These are phyloP conservation scores for Podaxis sp. DNA, from an alignment of 768 basidiomycete species.

Conservation along the genomic window DNA sequence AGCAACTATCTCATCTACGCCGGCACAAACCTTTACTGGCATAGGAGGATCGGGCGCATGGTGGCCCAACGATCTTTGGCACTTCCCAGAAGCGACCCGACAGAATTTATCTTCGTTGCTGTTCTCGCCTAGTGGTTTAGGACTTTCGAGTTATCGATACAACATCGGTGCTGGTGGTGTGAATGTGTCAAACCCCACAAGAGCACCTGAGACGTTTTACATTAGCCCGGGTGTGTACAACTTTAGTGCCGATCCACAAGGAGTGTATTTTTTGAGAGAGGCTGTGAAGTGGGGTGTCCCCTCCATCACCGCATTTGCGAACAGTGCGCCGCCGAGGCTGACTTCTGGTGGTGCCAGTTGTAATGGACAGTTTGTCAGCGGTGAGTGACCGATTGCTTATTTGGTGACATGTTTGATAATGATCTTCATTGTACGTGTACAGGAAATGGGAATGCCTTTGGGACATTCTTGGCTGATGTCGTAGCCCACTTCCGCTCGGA, in stretches of 20 bases:
- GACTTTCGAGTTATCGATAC: conserved; percentile 42
- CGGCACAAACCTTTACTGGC: conserved; percentile 36
- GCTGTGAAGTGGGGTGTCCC: conserved; percentile 36
- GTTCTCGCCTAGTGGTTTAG: conserved; percentile 37
- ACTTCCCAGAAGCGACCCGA: conserved; percentile 38
- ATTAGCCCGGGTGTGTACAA: conserved; percentile 39
- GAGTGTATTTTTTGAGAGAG: conserved; percentile 40
- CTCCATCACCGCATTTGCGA: conserved; percentile 41
- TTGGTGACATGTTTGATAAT: not conserved
- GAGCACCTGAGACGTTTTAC: conserved; percentile 38
- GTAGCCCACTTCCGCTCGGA: conserved; percentile 36
- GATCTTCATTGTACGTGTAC: not conserved
- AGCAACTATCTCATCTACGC: conserved; percentile 28
- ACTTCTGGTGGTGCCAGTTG: conserved; percentile 36
- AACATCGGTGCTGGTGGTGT: conserved; percentile 45
- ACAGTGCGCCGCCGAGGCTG: conserved; percentile 38
- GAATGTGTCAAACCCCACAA: conserved; percentile 37
- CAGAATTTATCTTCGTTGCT: conserved; percentile 41
- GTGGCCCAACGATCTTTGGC: conserved; percentile 44
- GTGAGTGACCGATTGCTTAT: conserved; percentile 16
- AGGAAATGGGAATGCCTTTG: conserved; percentile 38
- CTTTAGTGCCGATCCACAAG: conserved; percentile 37
- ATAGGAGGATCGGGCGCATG: conserved; percentile 47
- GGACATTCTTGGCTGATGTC: conserved; percentile 42
- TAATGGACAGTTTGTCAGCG: conserved; percentile 33